Evolutionary conservation across 2,329 filamentous ascomycete genomes (phyloP).

Genomic region (Cladosporium sp.): DNA sequence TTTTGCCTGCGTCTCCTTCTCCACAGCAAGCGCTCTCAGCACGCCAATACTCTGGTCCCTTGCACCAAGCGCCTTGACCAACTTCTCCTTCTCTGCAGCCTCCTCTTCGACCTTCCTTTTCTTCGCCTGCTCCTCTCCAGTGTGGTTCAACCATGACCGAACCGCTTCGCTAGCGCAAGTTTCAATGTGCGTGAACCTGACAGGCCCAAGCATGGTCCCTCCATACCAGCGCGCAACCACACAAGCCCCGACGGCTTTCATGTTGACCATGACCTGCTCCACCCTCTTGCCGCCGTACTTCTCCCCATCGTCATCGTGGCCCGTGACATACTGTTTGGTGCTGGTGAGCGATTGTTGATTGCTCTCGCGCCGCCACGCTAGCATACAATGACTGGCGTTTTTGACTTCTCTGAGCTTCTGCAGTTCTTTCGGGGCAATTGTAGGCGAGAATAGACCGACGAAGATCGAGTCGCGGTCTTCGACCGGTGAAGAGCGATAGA

Average conservation of each 20-base stretch:
- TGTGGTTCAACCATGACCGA: slow-evolving; percentile 32
- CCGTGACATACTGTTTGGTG: slow-evolving; percentile 35
- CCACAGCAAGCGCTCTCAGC: slow-evolving; percentile 39
- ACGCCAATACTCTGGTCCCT: slow-evolving; percentile 45
- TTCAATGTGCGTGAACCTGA: slow-evolving; percentile 49
- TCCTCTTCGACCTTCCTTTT: slow-evolving; percentile 31
- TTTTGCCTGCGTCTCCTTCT: slow-evolving; percentile 37
- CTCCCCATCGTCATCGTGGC: slow-evolving; percentile 50
- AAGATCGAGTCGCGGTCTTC: slow-evolving; percentile 48
- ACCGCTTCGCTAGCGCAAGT: slow-evolving; percentile 44
- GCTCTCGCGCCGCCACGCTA: slow-evolving; percentile 45
- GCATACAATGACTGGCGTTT: slow-evolving; percentile 45
- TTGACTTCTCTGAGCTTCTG: slow-evolving; percentile 40
- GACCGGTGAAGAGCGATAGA: slow-evolving; percentile 42
- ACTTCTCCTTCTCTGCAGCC: slow-evolving; percentile 28
- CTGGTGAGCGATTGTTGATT: slow-evolving; percentile 40
- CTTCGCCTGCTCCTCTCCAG: slow-evolving; percentile 25
- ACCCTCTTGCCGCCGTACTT: slow-evolving; percentile 45
- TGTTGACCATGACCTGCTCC: slow-evolving; percentile 40
- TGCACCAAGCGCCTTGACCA: slow-evolving; percentile 38
- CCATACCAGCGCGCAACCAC: slow-evolving; percentile 53
- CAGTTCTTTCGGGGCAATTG: slow-evolving; percentile 34
- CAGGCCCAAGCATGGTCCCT: slow-evolving; percentile 47
- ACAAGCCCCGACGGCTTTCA: slow-evolving; percentile 40
- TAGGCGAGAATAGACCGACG: slow-evolving; percentile 45